Evolutionary conservation across 2,329 filamentous ascomycete genomes (phyloP).

Genomic region (Incumbomyces delicatus): DNA sequence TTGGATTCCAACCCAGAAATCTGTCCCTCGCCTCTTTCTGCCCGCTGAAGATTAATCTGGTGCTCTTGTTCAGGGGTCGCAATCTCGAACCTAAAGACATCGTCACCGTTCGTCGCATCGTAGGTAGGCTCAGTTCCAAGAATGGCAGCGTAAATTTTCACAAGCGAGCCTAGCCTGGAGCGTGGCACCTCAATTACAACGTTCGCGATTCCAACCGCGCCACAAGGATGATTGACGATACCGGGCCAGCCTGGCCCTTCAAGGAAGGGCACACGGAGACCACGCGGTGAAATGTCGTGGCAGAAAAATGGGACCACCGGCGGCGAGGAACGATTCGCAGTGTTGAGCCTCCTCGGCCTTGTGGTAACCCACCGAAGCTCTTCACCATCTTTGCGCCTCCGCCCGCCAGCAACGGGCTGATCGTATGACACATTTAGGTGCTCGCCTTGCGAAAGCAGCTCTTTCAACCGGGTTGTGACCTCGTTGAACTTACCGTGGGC

Average conservation of each 20-base stretch:
- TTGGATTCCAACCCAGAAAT: no score
- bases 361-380: conserved; percentile 17
- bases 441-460: conserved; percentile 4
- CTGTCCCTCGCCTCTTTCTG: no score
- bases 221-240: conserved; percentile 14
- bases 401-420: conserved; percentile 12
- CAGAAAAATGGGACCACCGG: conserved; percentile 21
- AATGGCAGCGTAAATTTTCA: conserved; percentile 41
- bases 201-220: conserved; percentile 15
- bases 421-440: conserved; percentile 14
- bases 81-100: background rate
- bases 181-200: conserved; percentile 16
- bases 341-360: conserved; percentile 6
- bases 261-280: conserved; percentile 22
- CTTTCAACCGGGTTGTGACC: conserved; percentile 10
- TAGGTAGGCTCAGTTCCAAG: conserved; percentile 23
- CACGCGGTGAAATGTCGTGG: conserved; percentile 19
- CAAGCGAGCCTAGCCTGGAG: conserved; percentile 10
- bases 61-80: background rate
- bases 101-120: background rate
- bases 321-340: conserved; percentile 8
- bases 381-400: conserved; percentile 19
- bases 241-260: conserved; percentile 3
- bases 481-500: conserved; percentile 14
- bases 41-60: no score